A percentile compares a stretch with the other conserved stretches of the same genome.
These are phyloP conservation scores for Cercospora sp. DNA, from an alignment of 2,329 filamentous ascomycete genomes.

Conservation along the genomic window DNA sequence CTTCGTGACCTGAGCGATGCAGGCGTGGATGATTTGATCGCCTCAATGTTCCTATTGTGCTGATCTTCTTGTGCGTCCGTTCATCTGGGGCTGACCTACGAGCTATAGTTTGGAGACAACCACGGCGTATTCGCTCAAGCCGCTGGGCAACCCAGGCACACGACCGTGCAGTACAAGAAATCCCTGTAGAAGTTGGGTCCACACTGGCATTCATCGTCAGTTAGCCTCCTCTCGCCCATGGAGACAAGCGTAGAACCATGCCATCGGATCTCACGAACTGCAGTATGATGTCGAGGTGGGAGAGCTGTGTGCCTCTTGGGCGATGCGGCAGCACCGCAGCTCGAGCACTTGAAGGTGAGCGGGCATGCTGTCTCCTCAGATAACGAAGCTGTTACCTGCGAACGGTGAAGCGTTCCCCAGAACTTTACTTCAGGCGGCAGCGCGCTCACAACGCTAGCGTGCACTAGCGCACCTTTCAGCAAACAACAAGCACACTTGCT, in stretches of 20 bases:
- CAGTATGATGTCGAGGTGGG: not conserved
- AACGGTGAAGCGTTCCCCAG: not conserved
- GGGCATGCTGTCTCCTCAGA: not conserved
- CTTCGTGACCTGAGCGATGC: not conserved
- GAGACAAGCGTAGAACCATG: not conserved
- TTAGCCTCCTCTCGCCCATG: not conserved
- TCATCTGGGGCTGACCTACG: not conserved
- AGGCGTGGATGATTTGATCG: not conserved
- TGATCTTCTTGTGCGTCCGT: not conserved
- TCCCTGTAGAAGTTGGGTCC: not conserved
- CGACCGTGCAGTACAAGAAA: not conserved
- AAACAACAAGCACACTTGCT: not conserved
- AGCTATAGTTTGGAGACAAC: not conserved
- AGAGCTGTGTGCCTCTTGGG: not conserved
- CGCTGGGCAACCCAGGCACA: not conserved
- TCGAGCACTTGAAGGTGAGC: not conserved
- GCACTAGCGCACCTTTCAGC: not conserved
- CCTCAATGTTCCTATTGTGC: not conserved
- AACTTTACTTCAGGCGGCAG: not conserved
- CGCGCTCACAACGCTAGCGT: not conserved
- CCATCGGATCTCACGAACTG: not conserved
- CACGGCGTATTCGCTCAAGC: not conserved
- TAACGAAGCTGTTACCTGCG: not conserved
- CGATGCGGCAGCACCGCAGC: not conserved
- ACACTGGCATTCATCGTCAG: not conserved